phyloP scores from a whole-genome alignment of 805 yeast species.

The Kazachstania bromeliacearum region DNA sequence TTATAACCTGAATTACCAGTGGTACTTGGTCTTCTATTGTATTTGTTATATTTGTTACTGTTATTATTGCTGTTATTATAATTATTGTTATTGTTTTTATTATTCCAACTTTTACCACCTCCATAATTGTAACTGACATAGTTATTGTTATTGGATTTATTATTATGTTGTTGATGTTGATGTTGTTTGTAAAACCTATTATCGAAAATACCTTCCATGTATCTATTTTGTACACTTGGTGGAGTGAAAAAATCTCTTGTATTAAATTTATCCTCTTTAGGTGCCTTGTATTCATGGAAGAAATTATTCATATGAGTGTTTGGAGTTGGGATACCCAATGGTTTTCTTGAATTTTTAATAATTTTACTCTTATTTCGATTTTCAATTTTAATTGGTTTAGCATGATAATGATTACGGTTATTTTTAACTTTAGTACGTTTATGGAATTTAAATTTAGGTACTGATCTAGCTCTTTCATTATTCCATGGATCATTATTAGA shows the following conservation, averaged over 20 bases:
- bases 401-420: conserved; percentile 9
- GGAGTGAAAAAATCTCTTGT: conserved; percentile 75
- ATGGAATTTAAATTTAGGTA: conserved; percentile 24
- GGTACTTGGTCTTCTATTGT: conserved; percentile 20
- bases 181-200: conserved; percentile 20
- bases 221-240: conserved; percentile 59
- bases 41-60: conserved; percentile 7
- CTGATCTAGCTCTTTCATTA: conserved; percentile 21
- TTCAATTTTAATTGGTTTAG: conserved; percentile 23
- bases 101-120: conserved; percentile 8
- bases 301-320: conserved; percentile 34
- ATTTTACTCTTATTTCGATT: conserved; percentile 18
- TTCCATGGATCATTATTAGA: conserved; percentile 1
- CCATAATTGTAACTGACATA: conserved; percentile 1
- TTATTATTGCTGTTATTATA: conserved; percentile 2
- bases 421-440: conserved; percentile 20
- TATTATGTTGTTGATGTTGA: conserved; percentile 17
- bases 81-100: conserved; percentile 4
- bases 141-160: conserved; percentile 4
- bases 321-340: conserved; percentile 58
- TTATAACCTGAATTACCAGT: conserved; percentile 12
- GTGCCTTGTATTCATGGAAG: conserved; percentile 30
- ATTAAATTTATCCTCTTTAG: conserved; percentile 32
- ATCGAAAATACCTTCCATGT: conserved; percentile 54
- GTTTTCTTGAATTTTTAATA: conserved; percentile 38